Base-by-base conservation (phyloP, 2,329 filamentous ascomycete genomes). In the Ceratocystis albifundus region DNA sequence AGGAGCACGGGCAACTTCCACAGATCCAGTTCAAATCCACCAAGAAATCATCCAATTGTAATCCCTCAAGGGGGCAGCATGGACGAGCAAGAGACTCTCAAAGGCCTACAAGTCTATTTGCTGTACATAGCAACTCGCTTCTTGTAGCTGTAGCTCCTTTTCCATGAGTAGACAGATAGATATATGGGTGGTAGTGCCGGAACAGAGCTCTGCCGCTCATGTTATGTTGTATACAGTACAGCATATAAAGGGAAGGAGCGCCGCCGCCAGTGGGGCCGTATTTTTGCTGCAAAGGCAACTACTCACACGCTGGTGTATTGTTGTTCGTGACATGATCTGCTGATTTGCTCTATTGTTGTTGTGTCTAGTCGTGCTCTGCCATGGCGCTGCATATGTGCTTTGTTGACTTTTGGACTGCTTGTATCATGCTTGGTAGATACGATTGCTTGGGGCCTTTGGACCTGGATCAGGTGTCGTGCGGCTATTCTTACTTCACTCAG, bases 1-100 rank as follows among this genome's bases (percentile, higher is more conserved):
- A 61, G 59, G 66, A 64, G 66, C 62, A 67, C 62, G 55, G 66
- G 62, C 62, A 22, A 48, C 61, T 67, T 61, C 62, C 66, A 62
- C 64, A 62, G 62, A 61, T 61, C 61, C 53, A 65, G 53, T 61
- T 28, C 25, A 15, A 55, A 41, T n/a, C 25, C 53, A 57, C 25
- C 25, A 57, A 25, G 32, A 36, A 57, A 32, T 3, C 57, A 65
- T 65, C 53, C 36, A 65, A 25, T 62, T 55, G 46, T 44, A 63
- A 66, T 64, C 61, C 50, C 59, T 53, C 41, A 32, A 66, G 46
- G 32, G 32, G 32, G n/a, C 53, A 28, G 20, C 48, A 53, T 25
- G 12, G 25, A 25, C 48, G 20, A 53, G 8, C 48, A 53, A 25
- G 7, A 53, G 48, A n/a, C n/a, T 22, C 32, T 8, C 32, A 36